Conservation (phyloP, 225 moss, liverwort and hornwort species). For the Thuidium tamariscinum region DNA sequence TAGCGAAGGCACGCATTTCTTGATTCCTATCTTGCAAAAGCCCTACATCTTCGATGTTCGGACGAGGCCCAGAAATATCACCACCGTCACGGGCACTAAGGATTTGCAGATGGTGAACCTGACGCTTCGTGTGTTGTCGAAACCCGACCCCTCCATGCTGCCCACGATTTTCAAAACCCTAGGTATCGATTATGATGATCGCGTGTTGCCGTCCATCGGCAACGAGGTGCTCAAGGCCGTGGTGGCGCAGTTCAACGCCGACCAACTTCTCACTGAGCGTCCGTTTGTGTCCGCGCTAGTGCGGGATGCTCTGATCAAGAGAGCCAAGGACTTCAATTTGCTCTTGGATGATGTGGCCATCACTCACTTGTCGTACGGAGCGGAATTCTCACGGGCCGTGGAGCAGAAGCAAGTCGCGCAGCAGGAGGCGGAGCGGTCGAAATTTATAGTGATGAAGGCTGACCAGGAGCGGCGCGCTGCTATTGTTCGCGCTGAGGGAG, state of each 20-base stretch:
- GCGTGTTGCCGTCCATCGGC: slow-evolving; percentile 85
- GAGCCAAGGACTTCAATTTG: slow-evolving; percentile 86
- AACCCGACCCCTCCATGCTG: slow-evolving; percentile 53
- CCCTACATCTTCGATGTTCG: slow-evolving; percentile 85
- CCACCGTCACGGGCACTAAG: slow-evolving; percentile 90
- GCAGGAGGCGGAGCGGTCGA: slow-evolving; percentile 96
- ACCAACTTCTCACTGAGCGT: slow-evolving; percentile 84
- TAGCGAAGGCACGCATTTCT: slow-evolving; percentile 78
- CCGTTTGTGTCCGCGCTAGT: slow-evolving; percentile 82
- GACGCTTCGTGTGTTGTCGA: slow-evolving; percentile 83
- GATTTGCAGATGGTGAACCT: slow-evolving; percentile 97
- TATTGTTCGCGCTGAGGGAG: slow-evolving; percentile 60
- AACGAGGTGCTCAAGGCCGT: slow-evolving; percentile 94
- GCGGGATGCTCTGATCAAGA: slow-evolving; percentile 77
- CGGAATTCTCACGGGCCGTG: slow-evolving; percentile 86
- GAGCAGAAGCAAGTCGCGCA: slow-evolving; percentile 99
- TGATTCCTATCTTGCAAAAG: slow-evolving; percentile 77
- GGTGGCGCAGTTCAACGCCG: slow-evolving; percentile 94
- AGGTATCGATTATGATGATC: slow-evolving; percentile 83
- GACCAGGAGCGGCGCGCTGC: slow-evolving; percentile 95
- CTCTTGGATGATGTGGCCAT: slow-evolving; percentile 94
- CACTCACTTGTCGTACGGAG: slow-evolving; percentile 82
- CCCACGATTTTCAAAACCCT: slow-evolving; percentile 85
- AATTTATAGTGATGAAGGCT: slow-evolving; percentile 88
- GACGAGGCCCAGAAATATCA: slow-evolving; percentile 72